Evolutionary conservation across 2,329 filamentous ascomycete species (phyloP), one percentile per base, ranked within the genome.

Genomic region (Sporothrix schenckii): DNA sequence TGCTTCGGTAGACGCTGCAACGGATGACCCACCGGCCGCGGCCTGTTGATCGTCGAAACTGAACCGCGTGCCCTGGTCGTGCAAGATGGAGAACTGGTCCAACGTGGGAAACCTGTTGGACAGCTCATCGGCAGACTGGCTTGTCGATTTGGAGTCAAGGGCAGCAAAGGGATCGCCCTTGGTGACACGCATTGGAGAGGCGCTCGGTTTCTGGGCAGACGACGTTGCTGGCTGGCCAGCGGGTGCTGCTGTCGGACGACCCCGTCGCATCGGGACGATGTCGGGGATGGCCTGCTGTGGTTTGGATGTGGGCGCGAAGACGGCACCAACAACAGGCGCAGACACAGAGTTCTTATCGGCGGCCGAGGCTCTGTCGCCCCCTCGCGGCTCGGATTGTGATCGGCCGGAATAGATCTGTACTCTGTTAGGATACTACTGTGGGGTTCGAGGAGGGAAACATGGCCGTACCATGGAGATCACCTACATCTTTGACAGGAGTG

Each of bases 231-330:
- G 54, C 10, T 75, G 71, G 70, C 76, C 66, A 39, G 72, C 34
- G 78, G 80, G 78, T 19, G 82, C 77, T 5, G 79, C 79, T 30
- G 84, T 80, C 21, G 93, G 91, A 72, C 93, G 86, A 4, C 95
- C 95, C 81, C 95, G 87, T 72, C 95, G 88, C 95, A 98, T 98
- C 0, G 94, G 95, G 50, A 92, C 89, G 72, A 99, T 93, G 30
- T 97, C 93, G 10, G 95, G 95, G 69, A 98, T 89, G 10, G 86
- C 83, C 74, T 91, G 88, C 69, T 91, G 87, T 74, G 91, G 87
- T 70, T 91, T 88, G 34, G 88, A 82, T 2, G 91, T 89, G n/a
- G 91, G 89, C 6, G 92, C 88, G 76, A 94, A 94, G 19, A 93
- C 89, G 13, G 94, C 90, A 10, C 94, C 93, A 44, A 97, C 88